phyloP scores from a whole-genome alignment of 2,329 filamentous ascomycete species.

The Penicillium sp. region DNA sequence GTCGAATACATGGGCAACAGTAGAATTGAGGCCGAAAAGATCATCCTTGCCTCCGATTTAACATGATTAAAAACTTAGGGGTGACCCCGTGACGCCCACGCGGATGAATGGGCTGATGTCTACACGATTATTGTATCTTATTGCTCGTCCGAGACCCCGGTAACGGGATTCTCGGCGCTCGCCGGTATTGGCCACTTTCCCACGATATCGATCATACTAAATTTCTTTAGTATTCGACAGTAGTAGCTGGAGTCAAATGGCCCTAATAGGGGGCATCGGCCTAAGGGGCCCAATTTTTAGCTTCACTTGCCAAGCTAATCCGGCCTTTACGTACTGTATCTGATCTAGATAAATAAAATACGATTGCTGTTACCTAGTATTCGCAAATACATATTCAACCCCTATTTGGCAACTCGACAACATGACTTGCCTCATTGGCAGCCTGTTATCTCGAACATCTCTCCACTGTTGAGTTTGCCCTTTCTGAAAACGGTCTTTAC shows the following conservation, averaged over 20 bases:
- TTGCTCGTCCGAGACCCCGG: conserved; percentile 45
- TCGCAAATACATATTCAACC: not conserved
- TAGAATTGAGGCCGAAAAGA: conserved; percentile 48
- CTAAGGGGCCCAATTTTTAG: conserved; percentile 17
- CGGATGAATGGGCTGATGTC: conserved; percentile 13
- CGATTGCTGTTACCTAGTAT: not conserved
- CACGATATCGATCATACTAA: conserved; percentile 48
- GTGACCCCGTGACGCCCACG: not conserved
- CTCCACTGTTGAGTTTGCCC: not conserved
- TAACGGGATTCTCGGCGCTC: conserved; percentile 44
- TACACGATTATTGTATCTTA: conserved; percentile 51
- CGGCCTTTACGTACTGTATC: not conserved
- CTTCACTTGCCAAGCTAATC: conserved; percentile 31
- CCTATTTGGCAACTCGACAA: not conserved
- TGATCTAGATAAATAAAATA: not conserved
- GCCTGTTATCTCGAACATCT: conserved; percentile 20
- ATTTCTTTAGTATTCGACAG: conserved; percentile 42
- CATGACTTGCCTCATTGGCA: conserved; percentile 30
- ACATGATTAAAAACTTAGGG: not conserved
- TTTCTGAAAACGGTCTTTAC: not conserved
- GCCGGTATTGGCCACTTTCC: conserved; percentile 44
- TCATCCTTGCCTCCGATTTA: conserved; percentile 49
- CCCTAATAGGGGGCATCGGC: not conserved
- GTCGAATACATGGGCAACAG: conserved; percentile 38
- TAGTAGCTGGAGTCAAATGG: conserved; percentile 6